Conservation (phyloP, 2,329 filamentous ascomycete species). For the Colletotrichum sp. region DNA sequence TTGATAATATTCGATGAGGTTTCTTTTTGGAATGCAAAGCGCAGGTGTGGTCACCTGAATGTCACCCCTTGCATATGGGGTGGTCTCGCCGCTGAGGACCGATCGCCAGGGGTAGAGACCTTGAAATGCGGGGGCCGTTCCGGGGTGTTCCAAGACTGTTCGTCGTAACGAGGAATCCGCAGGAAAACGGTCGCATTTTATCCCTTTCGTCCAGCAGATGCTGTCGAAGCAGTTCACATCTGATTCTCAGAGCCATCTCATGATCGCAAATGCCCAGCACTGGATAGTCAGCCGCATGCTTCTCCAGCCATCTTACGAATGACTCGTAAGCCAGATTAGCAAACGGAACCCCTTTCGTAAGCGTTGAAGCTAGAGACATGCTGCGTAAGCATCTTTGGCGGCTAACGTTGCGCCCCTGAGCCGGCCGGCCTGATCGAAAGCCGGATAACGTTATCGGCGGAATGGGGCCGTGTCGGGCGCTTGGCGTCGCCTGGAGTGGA, state of each 20-base stretch:
- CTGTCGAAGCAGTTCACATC: background rate
- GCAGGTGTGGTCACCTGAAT: background rate
- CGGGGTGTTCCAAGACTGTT: background rate
- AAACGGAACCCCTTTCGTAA: background rate
- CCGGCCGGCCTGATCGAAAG: background rate
- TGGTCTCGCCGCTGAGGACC: background rate
- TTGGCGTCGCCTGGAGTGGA: background rate
- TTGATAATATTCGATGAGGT: background rate
- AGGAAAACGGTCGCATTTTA: background rate
- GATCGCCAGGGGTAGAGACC: background rate
- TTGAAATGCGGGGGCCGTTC: background rate
- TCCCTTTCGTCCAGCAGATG: background rate
- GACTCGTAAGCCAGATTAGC: background rate
- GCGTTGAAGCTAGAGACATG: background rate
- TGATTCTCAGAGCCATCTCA: background rate
- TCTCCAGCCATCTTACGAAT: background rate
- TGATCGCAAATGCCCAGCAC: background rate
- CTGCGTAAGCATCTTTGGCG: background rate
- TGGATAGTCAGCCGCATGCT: background rate
- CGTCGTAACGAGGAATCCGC: background rate
- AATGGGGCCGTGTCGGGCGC: background rate
- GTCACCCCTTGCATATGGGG: background rate
- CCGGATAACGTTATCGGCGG: background rate
- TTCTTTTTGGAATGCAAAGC: background rate
- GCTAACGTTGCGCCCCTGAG: background rate